Percentiles rank a stretch among this genome's conserved stretches.
Conservation (phyloP, 495 filamentous ascomycete genomes). For the Neurospora pannonica region DNA sequence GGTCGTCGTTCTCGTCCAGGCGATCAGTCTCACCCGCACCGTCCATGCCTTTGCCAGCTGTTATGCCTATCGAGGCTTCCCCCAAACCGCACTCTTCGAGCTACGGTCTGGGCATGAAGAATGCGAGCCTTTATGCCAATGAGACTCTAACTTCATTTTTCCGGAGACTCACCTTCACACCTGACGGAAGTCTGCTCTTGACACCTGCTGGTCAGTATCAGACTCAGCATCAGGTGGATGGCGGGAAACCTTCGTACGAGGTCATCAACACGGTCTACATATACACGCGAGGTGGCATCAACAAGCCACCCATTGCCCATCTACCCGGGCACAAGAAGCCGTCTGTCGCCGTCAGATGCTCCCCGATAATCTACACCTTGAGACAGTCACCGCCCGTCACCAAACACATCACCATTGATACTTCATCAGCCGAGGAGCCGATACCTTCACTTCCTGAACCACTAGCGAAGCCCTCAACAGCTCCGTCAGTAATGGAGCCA, state of each 20-base stretch:
- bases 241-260: constrained; percentile 66
- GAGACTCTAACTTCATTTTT: constrained; percentile 98
- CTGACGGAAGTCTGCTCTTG: constrained; percentile 89
- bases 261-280: constrained; percentile 97
- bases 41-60: constrained; percentile 86
- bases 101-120: constrained; percentile 58
- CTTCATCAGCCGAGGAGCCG: constrained; percentile 73
- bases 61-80: constrained; percentile 88
- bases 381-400: constrained; percentile 59
- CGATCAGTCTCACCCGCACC: constrained; percentile 93
- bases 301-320: constrained; percentile 95
- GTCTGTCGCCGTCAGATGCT: constrained; percentile 92
- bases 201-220: constrained; percentile 96
- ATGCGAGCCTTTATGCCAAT: constrained; percentile 89
- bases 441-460: constrained; percentile 80
- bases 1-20: constrained; percentile 91
- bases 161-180: constrained; percentile 83
- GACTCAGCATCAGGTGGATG: constrained; percentile 61
- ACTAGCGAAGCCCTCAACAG: constrained; percentile 47
- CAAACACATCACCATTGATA: constrained; percentile 88
- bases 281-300: constrained; percentile 92
- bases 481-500: constrained; percentile 71
- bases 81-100: constrained; percentile 57
- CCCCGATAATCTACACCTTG: constrained; percentile 77
- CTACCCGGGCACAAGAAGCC: constrained; percentile 97